Evolutionary conservation across 2,329 filamentous ascomycete species (phyloP).

Genomic region (Beauveria brongniartii): DNA sequence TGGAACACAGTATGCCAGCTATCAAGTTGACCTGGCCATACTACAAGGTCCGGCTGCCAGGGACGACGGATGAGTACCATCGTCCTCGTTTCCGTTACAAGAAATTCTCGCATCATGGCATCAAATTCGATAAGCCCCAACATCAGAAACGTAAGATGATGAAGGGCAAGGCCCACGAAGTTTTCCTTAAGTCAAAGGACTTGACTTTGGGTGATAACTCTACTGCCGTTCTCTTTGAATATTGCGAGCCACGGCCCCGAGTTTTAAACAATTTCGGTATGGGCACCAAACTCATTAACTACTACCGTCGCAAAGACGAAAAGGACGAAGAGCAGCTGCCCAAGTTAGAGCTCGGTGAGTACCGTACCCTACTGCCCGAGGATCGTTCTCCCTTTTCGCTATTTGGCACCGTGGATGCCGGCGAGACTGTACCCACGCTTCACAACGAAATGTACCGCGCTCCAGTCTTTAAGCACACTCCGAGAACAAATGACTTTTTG

Average conservation of each 20-base stretch:
- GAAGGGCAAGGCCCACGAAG: conserved; percentile 69
- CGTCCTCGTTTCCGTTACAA: conserved; percentile 70
- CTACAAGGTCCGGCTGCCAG: conserved; percentile 79
- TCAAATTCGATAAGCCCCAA: conserved; percentile 64
- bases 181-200: conserved; percentile 74
- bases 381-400: conserved; percentile 94
- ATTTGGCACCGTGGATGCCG: conserved; percentile 86
- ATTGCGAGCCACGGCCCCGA: conserved; percentile 86
- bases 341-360: conserved; percentile 81
- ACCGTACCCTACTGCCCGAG: conserved; percentile 78
- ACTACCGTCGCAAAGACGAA: conserved; percentile 75
- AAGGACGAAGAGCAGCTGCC: conserved; percentile 67
- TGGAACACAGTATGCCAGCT: conserved; percentile 91
- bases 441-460: conserved; percentile 95
- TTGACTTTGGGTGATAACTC: conserved; percentile 86
- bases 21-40: conserved; percentile 90
- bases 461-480: conserved; percentile 80
- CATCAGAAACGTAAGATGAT: conserved; percentile 73
- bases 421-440: conserved; percentile 81
- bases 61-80: conserved; percentile 72
- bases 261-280: conserved; percentile 96
- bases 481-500: conserved; percentile 76
- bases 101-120: conserved; percentile 55
- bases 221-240: conserved; percentile 80
- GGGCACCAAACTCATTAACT: conserved; percentile 93